These are phyloP conservation scores for Lactifluus rugatus DNA, from an alignment of 768 basidiomycete genomes.

Conservation along the genomic window DNA sequence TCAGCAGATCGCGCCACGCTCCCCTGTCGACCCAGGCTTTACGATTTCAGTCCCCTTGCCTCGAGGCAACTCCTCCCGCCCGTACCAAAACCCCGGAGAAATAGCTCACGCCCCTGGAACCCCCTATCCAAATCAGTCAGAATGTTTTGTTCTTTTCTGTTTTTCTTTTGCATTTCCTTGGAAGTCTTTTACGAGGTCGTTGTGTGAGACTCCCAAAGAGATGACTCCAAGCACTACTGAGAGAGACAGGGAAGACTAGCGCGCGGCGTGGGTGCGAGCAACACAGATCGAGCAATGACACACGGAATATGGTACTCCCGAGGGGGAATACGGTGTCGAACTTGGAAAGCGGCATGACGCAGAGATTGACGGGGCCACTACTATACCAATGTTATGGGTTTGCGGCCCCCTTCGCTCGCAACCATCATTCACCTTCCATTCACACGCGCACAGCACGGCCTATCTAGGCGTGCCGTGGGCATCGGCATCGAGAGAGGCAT, in stretches of 20 bases:
- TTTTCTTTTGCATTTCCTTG: neutral
- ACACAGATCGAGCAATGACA: neutral
- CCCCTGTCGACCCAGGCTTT: conserved; percentile 2
- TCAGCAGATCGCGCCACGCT: neutral
- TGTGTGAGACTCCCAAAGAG: neutral
- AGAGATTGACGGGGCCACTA: neutral
- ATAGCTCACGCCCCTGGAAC: neutral
- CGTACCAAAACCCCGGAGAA: neutral
- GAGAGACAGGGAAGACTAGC: neutral
- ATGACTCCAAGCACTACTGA: neutral
- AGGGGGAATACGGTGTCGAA: no score
- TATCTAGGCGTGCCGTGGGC: no score
- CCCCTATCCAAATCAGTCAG: neutral
- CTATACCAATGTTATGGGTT: no score
- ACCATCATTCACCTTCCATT: no score
- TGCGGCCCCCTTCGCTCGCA: no score
- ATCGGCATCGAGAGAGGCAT: no score
- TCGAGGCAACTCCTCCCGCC: conserved; percentile 1
- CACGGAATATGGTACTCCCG: no score
- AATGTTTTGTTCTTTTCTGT: neutral
- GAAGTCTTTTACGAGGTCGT: neutral
- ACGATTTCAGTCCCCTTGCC: neutral
- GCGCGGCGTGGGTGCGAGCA: neutral
- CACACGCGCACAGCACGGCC: no score
- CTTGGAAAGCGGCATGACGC: no score